These are phyloP conservation scores for Metschnikowia arizonensis DNA, from an alignment of 805 yeast species.

Conservation along the genomic window DNA sequence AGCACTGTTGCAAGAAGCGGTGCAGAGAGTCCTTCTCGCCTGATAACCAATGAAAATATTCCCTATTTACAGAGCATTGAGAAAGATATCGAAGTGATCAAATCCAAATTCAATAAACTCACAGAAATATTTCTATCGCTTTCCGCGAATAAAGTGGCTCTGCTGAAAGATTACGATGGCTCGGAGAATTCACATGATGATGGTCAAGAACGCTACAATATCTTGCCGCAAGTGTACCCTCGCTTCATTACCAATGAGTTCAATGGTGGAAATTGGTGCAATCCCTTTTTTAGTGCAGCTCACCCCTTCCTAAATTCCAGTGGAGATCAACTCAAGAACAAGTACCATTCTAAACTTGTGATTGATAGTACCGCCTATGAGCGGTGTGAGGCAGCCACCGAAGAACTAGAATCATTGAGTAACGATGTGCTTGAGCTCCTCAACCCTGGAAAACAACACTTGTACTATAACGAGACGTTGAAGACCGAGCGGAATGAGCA, in stretches of 20 bases:
- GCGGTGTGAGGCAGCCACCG: slow-evolving; percentile 31
- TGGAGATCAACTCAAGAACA: slow-evolving; percentile 41
- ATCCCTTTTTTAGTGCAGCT: slow-evolving; percentile 51
- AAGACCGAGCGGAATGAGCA: slow-evolving; percentile 47
- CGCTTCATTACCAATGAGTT: slow-evolving; percentile 62
- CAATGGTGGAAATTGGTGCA: slow-evolving; percentile 78
- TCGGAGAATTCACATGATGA: slow-evolving; percentile 36
- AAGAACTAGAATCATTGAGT: slow-evolving; percentile 36
- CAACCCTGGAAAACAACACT: slow-evolving; percentile 32
- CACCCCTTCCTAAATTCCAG: slow-evolving; percentile 37
- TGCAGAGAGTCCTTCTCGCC: slow-evolving; percentile 4
- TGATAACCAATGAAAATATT: slow-evolving; percentile 11
- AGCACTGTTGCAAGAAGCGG: slow-evolving; percentile 7
- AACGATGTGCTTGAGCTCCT: slow-evolving; percentile 42
- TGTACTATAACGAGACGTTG: slow-evolving; percentile 32
- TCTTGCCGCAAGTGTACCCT: slow-evolving; percentile 64
- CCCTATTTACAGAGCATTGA: slow-evolving; percentile 38
- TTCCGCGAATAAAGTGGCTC: slow-evolving; percentile 32
- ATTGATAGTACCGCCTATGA: slow-evolving; percentile 48
- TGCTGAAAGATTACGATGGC: slow-evolving; percentile 33
- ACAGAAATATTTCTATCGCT: slow-evolving; percentile 29
- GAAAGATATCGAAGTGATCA: slow-evolving; percentile 35
- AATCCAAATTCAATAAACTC: slow-evolving; percentile 28
- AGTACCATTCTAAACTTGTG: slow-evolving; percentile 42
- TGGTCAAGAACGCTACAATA: slow-evolving; percentile 32